Evolutionary conservation across 306 rosid genomes (phyloP).

Genomic region (Parietaria judaica): DNA sequence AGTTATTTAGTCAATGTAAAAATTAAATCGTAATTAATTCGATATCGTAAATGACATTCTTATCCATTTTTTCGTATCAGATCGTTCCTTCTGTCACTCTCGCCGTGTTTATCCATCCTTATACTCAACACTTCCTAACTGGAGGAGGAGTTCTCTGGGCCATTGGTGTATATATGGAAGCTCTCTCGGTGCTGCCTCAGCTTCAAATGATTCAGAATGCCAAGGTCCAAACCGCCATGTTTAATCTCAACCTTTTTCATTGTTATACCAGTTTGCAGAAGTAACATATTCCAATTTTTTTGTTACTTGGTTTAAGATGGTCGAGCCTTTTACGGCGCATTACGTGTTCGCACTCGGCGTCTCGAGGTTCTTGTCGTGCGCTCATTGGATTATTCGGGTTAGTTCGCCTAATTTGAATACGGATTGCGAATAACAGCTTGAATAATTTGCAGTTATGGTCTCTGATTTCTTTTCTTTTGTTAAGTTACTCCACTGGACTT

Average conservation of each 20-base stretch:
- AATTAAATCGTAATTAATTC: neutral
- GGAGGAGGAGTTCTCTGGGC: slow-evolving; percentile 40
- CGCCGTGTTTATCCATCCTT: slow-evolving; percentile 43
- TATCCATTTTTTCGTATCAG: slow-evolving; percentile 23
- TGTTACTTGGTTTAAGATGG: slow-evolving; percentile 29
- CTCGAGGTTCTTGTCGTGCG: slow-evolving; percentile 62
- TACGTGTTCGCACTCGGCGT: slow-evolving; percentile 81
- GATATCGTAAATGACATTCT: neutral
- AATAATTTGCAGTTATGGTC: no score
- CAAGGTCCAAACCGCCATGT: slow-evolving; percentile 34
- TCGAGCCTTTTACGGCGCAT: slow-evolving; percentile 77
- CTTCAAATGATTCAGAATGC: slow-evolving; percentile 71
- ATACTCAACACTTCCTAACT: neutral
- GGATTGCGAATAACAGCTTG: no score
- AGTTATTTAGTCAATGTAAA: no score
- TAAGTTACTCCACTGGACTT: no score
- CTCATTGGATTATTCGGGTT: slow-evolving; percentile 69
- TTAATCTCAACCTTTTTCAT: neutral
- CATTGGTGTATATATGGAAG: slow-evolving; percentile 49
- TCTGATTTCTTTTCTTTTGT: no score
- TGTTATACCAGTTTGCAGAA: no score
- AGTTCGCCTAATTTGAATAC: slow-evolving; percentile 1
- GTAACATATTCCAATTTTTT: no score
- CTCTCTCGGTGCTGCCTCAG: slow-evolving; percentile 72
- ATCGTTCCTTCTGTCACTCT: slow-evolving; percentile 42